Base-by-base conservation (phyloP, 83 land plant species). In the Picea engelmannii region DNA sequence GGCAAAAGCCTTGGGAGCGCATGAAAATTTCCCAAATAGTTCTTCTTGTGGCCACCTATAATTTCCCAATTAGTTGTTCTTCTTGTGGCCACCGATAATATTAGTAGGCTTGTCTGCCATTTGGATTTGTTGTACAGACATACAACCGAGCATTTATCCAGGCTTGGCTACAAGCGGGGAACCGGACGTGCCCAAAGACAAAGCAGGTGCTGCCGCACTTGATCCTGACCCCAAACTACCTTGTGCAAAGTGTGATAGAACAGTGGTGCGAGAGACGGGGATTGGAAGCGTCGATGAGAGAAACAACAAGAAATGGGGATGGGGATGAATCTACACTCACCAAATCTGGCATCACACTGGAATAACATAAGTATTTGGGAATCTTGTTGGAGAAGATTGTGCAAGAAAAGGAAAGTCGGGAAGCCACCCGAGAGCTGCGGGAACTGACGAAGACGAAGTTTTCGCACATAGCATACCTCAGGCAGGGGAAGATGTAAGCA, bases 141-240 rank as follows among this genome's bases (percentile, higher is more conserved):
- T 96, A 85, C 79, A 92, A 92, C 55, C 86, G 95, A 63, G 78
- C 84, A 10, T 92, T 78, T 71, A 93, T 96, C n/a, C 92, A 90
- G 82, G 81, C 85, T 65, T 92, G 95, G 96, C 85, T 96, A 20
- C 89, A 87, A 21, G 82, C 89, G 5, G 96, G 96, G 65, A 84
- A 89, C 52, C 73, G 87, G 80, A 92, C 89, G 12, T 95, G 96
- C 88, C 96, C 98, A 21, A 78, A 89, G 66, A 95, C 98, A 13
- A 85, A 95, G 73, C 93, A 95, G 86, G 91, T 93, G 25, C 88
- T 95, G 7, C 86, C 90, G 16, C 91, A 95, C 83, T 78, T 81
- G 52, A 79, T 79, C 38, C 93, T 93, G 44, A 89, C 88, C 13
- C 96, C 98, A 5, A 95, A 95, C 78, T 82, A 85, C 85, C 85